Conservation (phyloP, 1,139 yeast species). For the Suhomyces coccinellae region DNA sequence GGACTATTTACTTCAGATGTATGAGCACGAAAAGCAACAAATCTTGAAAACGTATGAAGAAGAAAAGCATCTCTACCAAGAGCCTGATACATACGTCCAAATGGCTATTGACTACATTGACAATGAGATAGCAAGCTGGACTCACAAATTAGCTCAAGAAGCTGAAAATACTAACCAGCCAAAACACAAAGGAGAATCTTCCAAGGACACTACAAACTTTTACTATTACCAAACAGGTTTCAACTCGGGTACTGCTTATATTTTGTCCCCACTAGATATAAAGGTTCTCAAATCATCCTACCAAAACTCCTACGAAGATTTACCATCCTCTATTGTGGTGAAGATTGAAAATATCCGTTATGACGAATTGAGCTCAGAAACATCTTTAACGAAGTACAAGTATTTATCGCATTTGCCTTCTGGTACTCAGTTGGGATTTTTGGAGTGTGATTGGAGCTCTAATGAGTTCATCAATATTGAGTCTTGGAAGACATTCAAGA, state of each 20-base stretch:
- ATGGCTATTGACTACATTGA: constrained; percentile 61
- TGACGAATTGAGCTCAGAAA: constrained; percentile 57
- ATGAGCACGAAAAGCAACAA: constrained; percentile 54
- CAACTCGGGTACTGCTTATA: constrained; percentile 62
- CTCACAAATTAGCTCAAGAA: constrained; percentile 18
- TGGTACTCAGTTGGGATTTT: constrained; percentile 79
- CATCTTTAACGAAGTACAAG: constrained; percentile 61
- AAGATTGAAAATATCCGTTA: constrained; percentile 69
- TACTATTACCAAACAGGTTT: constrained; percentile 74
- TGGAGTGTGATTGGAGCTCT: constrained; percentile 81
- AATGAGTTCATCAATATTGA: constrained; percentile 45
- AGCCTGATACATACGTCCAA: constrained; percentile 56
- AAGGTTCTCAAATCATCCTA: constrained; percentile 67
- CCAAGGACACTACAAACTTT: constrained; percentile 18
- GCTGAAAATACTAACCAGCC: neutral
- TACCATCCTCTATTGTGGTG: constrained; percentile 66
- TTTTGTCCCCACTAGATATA: constrained; percentile 77
- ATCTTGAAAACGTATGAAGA: constrained; percentile 50
- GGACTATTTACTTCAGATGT: constrained; percentile 52
- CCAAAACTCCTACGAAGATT: constrained; percentile 53
- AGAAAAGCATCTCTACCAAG: constrained; percentile 60
- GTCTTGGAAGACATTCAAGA: constrained; percentile 55
- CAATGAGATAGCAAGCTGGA: constrained; percentile 42
- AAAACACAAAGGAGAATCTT: neutral
- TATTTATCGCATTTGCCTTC: constrained; percentile 79